Evolutionary conservation across 257 asterid genomes (phyloP), one percentile per base, ranked within the genome.

Genomic region (Solanum arcanum): DNA sequence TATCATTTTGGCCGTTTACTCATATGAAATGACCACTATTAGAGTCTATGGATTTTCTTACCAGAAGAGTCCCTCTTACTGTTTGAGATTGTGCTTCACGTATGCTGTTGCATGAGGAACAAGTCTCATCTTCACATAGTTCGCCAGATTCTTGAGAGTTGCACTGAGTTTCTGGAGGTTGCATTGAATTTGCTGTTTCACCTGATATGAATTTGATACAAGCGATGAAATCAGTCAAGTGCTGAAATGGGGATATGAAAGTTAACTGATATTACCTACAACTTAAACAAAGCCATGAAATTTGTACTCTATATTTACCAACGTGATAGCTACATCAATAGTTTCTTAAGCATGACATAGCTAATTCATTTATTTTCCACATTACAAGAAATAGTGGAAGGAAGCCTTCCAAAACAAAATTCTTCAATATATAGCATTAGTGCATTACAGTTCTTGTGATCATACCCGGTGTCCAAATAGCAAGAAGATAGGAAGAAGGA

Each of bases 391-490:
- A 21, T 49, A 29, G 46, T 49, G 46, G 41, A 39, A 81, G 85
- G 69, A 49, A 47, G 29, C 29, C 69, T 80, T 80, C 69, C 85
- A 49, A 81, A 49, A 64, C 29, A 49, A 49, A 29, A 29, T 52
- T 81, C 68, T 49, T 81, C 41, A 10, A 49, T 31, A 52, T 49
- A 46, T 27, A 78, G 84, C 35, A 80, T 33, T 33, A 33, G 35
- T 33, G 35, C 35, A 33, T 80, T 80, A 12, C 85, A 18, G 68
- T 52, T 81, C 69, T 81, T 88, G 86, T 84, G 84, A 76, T 27
- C 87, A 87, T 94, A 95, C 99, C 99, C 81, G 99, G 99, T 90
- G 98, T 94, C 99, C 99, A 97, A 85, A 97, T 97, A 33, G 99
- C 98, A 59, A 97, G 99, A 86, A 97, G 97, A 92, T 97, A 97